Conservation (phyloP, 2,329 filamentous ascomycete species). For the Epichloe sp. region DNA sequence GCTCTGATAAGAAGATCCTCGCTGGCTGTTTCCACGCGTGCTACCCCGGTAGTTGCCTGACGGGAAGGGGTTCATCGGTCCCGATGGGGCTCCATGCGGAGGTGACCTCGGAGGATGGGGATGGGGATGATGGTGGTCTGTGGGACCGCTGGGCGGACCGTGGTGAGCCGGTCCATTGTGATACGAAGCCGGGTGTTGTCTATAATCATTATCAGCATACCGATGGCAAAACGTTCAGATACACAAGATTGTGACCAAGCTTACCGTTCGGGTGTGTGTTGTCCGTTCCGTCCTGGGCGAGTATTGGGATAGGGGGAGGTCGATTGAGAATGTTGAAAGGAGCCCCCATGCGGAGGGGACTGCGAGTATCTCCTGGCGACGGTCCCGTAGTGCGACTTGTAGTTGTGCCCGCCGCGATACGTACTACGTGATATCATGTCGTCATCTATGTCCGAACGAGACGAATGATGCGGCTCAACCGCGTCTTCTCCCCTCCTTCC, state of each 20-base stretch:
- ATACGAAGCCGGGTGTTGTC: slow-evolving; percentile 43
- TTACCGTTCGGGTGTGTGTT: slow-evolving; percentile 29
- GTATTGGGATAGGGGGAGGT: slow-evolving; percentile 30
- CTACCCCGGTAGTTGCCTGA: slow-evolving; percentile 27
- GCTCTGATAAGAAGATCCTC: slow-evolving; percentile 45
- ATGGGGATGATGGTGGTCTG: slow-evolving; percentile 41
- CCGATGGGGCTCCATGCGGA: slow-evolving; percentile 42
- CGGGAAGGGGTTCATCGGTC: slow-evolving; percentile 41
- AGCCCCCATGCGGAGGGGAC: slow-evolving; percentile 29
- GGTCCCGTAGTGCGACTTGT: slow-evolving; percentile 23
- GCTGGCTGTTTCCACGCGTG: slow-evolving; percentile 20
- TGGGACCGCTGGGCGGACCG: slow-evolving; percentile 37
- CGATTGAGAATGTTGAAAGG: slow-evolving; percentile 32
- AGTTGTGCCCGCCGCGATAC: slow-evolving; percentile 28
- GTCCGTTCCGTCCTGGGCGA: slow-evolving; percentile 26
- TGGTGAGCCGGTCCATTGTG: slow-evolving; percentile 36
- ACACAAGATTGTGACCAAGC: slow-evolving; percentile 8
- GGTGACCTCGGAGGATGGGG: slow-evolving; percentile 33
- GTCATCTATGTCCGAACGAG: slow-evolving; percentile 37
- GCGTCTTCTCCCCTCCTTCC: slow-evolving; percentile 17
- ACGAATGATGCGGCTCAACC: slow-evolving; percentile 24
- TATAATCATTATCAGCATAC: slow-evolving; percentile 21
- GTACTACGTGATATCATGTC: slow-evolving; percentile 33
- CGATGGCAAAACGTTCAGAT: neutral
- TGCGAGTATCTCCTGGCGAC: slow-evolving; percentile 26